Evolutionary conservation across 768 basidiomycete species (phyloP).

Genomic region (Dentipellis sp.): DNA sequence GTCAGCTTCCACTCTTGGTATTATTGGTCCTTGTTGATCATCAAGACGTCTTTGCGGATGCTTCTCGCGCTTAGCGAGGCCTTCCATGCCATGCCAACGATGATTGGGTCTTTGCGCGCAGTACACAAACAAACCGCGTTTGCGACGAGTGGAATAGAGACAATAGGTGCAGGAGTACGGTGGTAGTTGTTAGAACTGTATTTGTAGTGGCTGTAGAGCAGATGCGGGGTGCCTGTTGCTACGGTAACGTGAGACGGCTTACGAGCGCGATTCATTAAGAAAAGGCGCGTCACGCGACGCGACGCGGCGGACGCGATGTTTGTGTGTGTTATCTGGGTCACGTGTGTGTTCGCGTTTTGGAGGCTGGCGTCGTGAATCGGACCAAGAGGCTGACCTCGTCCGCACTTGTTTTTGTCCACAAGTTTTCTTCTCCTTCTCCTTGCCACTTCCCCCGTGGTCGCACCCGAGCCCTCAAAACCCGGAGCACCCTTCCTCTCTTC

Average conservation of each 20-base stretch:
- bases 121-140: too few relatives aligned
- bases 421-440: constrained; percentile 1
- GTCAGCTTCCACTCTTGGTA: neutral
- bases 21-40: too few relatives aligned
- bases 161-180: too few relatives aligned
- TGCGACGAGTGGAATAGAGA: too few relatives aligned
- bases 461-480: constrained; percentile 4
- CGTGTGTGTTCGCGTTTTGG: constrained; percentile 13
- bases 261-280: constrained; percentile 1
- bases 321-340: constrained; percentile 12
- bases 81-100: too few relatives aligned
- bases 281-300: constrained; percentile 9
- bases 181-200: too few relatives aligned
- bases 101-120: too few relatives aligned
- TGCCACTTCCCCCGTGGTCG: neutral
- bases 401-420: constrained; percentile 4
- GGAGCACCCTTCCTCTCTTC: constrained; percentile 1
- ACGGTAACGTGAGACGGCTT: neutral
- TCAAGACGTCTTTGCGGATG: too few relatives aligned
- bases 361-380: constrained; percentile 8
- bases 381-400: constrained; percentile 15
- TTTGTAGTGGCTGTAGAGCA: too few relatives aligned
- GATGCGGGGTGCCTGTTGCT: too few relatives aligned
- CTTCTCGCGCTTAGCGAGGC: too few relatives aligned
- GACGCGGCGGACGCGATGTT: constrained; percentile 13